These are phyloP conservation scores for Ascochyta koolunga DNA, from an alignment of 2,329 filamentous ascomycete species.

Conservation along the genomic window DNA sequence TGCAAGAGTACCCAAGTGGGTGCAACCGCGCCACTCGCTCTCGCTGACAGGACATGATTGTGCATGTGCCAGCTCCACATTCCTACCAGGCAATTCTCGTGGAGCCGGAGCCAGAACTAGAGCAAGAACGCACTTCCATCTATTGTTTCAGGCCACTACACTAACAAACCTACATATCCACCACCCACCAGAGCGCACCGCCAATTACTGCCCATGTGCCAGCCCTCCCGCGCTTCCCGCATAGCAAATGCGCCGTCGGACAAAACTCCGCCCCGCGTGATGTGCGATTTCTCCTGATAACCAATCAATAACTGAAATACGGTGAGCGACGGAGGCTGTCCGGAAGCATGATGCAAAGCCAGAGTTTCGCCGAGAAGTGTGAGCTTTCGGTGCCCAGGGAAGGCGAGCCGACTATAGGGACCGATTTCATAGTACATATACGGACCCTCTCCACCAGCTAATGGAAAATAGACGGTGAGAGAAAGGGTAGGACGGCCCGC, in stretches of 20 bases:
- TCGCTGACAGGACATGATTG: not conserved
- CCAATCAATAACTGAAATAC: not conserved
- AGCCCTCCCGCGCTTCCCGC: no score
- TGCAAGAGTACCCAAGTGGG: not conserved
- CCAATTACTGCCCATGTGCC: no score
- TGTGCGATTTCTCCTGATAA: not conserved
- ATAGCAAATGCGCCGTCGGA: not conserved
- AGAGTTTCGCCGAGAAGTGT: not conserved
- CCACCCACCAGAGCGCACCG: not conserved
- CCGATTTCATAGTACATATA: not conserved
- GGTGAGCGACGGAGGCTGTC: constrained; percentile 1
- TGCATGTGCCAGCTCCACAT: not conserved
- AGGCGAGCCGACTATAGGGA: constrained; percentile 4
- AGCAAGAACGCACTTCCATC: no score
- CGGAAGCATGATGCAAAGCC: constrained; percentile 1
- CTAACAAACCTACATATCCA: not conserved
- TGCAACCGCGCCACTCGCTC: not conserved
- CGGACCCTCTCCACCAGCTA: not conserved
- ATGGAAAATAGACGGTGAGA: not conserved
- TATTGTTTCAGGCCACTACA: constrained; percentile 4
- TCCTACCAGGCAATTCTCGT: not conserved
- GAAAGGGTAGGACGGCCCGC: not conserved
- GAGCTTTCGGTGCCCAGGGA: not conserved
- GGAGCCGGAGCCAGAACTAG: not conserved
- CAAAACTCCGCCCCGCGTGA: constrained; percentile 5